Evolutionary conservation across 305 asterid species (phyloP), one percentile per base, ranked within the genome.

Genomic region (Euphrasia arctica): DNA sequence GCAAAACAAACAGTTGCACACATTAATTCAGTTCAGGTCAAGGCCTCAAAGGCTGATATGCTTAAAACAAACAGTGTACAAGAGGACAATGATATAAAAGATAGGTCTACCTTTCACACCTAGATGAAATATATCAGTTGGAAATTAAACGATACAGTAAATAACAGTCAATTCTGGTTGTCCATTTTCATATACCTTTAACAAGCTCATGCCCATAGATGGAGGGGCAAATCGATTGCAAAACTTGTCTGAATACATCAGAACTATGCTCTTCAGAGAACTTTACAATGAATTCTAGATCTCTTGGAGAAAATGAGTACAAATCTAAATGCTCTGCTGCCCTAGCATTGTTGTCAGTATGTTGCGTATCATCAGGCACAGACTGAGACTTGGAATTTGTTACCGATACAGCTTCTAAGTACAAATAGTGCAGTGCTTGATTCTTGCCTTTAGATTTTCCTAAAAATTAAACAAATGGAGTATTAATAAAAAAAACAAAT

Each of bases 131-230:
- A 54, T 63, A 42, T 15, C 56, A 59, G 64, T 34, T 64, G 34
- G 12, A 47, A 51, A 54, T 13, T 22, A 47, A 60, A 61, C 27
- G 67, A 62, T 41, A 57, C 8, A 42, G 41, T 34, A 64, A 66
- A 68, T 6, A 60, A 22, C 48, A 43, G 55, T 55, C 51, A 28
- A 52, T 69, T 72, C 62, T 50, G 43, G 64, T 39, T 58, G n/a
- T 32, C 31, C 54, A 52, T 9, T 34, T 62, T 36, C 58, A 50
- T 50, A 54, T 80, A 92, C 98, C 97, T 89, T 92, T 92, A 72
- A 92, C 96, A 80, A 92, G 96, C 77, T 90, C 98, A 65, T 92
- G 98, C 42, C 98, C 98, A n/a, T 87, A 92, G 73, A 92, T 92
- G 63, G 97, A 90, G 68, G 98, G 98, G 75, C 98, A 90, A 72